Base-by-base conservation (phyloP, 129 eudicot genomes). In the Solidago caesia region DNA sequence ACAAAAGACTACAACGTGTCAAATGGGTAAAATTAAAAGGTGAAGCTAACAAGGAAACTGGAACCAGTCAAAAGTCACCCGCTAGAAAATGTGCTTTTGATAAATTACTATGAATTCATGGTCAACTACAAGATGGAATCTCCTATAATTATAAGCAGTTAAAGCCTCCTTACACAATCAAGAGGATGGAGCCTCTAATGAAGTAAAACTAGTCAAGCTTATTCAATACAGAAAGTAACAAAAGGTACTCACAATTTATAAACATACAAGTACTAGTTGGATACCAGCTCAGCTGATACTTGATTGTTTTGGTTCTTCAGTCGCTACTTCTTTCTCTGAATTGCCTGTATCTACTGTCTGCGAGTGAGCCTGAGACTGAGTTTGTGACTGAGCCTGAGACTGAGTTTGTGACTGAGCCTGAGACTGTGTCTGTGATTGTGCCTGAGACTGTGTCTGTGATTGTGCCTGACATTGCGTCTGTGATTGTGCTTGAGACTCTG, bases 221-320 rank as follows among this genome's bases (percentile, higher is more conserved):
- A 55, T 55, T 15, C 21, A n/a, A 55, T 4, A 15, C 60, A n/a
- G 9, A 55, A n/a, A 55, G 60, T 56, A 8, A 56, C 15, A 56
- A 8, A 56, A n/a, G 61, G 10, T 56, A 27, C 43, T 27, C 65
- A 25, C 65, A 60, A 25, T 12, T 61, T 27, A 10, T 61, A 61
- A 42, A 61, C 14, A 26, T 21, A 26, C 41, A 48, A 45, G 52
- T 55, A 48, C 52, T 51, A 25, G 77, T 74, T 11, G 42, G 21
- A 74, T 52, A 67, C 68, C 66, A 46, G 10, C n/a, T 85, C 79
- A 85, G 81, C 72, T 81, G 39, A 71, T 81, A 45, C 61, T 49
- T 60, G 95, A 74, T 75, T 89, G 94, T 74, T 89, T 92, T 15
- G 84, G 72, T 63, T 85, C 88, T 48, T 85, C 96, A 43, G 87